Evolutionary conservation across 192 early-diverging fungal genomes (phyloP).

Genomic region (Coemansia erecta): DNA sequence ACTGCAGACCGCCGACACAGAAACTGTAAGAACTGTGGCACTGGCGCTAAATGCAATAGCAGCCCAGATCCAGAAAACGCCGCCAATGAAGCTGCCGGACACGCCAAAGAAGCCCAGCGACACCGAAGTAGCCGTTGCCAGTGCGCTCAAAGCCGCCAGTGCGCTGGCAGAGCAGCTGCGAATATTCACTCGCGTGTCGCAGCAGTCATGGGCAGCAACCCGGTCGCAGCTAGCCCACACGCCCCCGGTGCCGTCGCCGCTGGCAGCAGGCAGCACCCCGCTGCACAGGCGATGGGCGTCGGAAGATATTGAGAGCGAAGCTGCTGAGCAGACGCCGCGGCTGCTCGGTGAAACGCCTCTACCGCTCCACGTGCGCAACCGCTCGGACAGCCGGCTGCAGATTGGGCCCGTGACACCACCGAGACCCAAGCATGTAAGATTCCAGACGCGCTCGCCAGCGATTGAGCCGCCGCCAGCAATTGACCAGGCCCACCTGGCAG

Average conservation of each 20-base stretch:
- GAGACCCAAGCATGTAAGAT: conserved; percentile 49
- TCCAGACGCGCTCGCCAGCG: conserved; percentile 11
- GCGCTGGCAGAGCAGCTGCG: conserved; percentile 36
- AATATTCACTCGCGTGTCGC: conserved; percentile 28
- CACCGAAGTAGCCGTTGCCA: background rate
- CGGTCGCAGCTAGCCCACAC: conserved; percentile 31
- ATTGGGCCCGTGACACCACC: background rate
- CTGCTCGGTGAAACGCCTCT: conserved; percentile 1
- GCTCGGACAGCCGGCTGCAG: conserved; percentile 40
- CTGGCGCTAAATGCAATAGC: conserved; percentile 15
- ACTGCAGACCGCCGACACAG: conserved; percentile 3
- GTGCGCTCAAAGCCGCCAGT: conserved; percentile 1
- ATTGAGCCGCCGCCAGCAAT: conserved; percentile 9
- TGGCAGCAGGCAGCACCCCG: conserved; percentile 19
- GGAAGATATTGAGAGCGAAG: conserved; percentile 32
- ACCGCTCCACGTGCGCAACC: conserved; percentile 31
- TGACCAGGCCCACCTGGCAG: conserved; percentile 34
- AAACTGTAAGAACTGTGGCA: conserved; percentile 4
- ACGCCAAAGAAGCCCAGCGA: background rate
- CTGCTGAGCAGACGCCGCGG: conserved; percentile 8
- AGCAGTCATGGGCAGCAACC: conserved; percentile 24
- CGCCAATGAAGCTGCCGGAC: background rate
- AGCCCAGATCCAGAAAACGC: conserved; percentile 3
- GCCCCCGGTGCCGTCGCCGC: conserved; percentile 37
- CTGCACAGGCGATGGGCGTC: conserved; percentile 49